A percentile compares a stretch with the other conserved stretches of the same genome.
phyloP scores from a whole-genome alignment of 805 yeast species.

The Candida maris region DNA sequence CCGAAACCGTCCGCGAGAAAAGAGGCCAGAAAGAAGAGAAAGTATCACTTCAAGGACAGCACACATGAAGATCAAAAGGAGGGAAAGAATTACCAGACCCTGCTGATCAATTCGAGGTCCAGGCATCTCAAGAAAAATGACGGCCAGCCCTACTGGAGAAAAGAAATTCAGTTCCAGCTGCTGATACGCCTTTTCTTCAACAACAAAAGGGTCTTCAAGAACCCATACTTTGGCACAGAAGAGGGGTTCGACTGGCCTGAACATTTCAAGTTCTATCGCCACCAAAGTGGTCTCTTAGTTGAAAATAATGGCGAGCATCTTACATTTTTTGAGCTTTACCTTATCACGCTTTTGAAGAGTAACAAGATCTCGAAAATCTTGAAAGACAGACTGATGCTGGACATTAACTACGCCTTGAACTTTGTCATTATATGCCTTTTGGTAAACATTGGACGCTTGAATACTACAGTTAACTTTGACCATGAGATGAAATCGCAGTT shows the following conservation, averaged over 20 bases:
- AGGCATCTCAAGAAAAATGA: conserved; percentile 81
- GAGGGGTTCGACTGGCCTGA: conserved; percentile 36
- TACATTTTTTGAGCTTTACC: conserved; percentile 81
- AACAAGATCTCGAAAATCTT: conserved; percentile 79
- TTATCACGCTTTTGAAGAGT: conserved; percentile 77
- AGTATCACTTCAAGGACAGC: conserved; percentile 6
- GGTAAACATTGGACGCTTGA: conserved; percentile 90
- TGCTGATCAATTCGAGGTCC: conserved; percentile 29
- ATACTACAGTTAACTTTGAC: conserved; percentile 91
- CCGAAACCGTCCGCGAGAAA: conserved; percentile 4
- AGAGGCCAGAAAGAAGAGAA: conserved; percentile 12
- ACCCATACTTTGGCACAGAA: conserved; percentile 42
- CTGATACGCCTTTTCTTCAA: conserved; percentile 62
- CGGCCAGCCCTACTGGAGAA: conserved; percentile 88
- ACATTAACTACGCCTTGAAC: conserved; percentile 34
- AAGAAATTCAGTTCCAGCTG: conserved; percentile 83
- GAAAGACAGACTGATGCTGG: conserved; percentile 74
- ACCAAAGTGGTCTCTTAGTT: conserved; percentile 21
- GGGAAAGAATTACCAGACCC: conserved; percentile 26
- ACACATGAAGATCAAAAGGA: conserved; percentile 17
- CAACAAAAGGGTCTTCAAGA: conserved; percentile 61
- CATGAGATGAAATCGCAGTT: conserved; percentile 93
- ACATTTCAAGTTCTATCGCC: conserved; percentile 24
- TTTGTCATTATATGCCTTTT: conserved; percentile 53
- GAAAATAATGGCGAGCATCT: conserved; percentile 40